Conservation (phyloP, 208 protist species). For the Leishmania tropica region DNA sequence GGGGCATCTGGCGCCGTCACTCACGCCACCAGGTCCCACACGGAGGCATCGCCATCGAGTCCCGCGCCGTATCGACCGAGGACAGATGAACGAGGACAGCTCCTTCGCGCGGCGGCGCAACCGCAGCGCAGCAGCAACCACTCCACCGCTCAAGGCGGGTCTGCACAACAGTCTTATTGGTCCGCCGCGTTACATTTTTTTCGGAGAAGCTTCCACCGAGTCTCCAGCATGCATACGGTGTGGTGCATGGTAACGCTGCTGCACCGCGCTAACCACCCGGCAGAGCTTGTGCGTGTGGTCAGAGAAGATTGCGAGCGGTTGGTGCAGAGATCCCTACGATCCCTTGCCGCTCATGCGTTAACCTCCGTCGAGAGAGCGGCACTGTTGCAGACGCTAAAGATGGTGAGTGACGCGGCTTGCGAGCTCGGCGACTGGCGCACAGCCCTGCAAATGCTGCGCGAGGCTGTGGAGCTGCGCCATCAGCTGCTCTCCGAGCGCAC, state of each 20-base stretch:
- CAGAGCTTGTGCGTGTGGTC: conserved; percentile 17
- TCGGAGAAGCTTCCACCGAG: conserved; percentile 40
- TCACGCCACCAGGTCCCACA: background rate
- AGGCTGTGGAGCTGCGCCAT: conserved; percentile 30
- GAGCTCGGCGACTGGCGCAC: conserved; percentile 58
- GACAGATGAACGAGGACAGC: conserved; percentile 46
- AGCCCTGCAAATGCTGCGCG: conserved; percentile 36
- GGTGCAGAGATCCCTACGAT: conserved; percentile 12
- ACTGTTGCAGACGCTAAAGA: conserved; percentile 22
- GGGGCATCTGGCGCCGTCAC: background rate
- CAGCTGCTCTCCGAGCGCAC: conserved; percentile 13
- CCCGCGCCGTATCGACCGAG: conserved; percentile 22
- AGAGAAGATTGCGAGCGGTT: conserved; percentile 27
- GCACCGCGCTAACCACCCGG: conserved; percentile 12
- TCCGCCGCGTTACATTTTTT: conserved; percentile 39
- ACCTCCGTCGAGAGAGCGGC: conserved; percentile 17
- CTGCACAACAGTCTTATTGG: conserved; percentile 13
- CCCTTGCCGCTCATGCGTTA: conserved; percentile 12
- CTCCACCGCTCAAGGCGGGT: background rate
- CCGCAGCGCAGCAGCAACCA: background rate
- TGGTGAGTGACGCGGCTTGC: conserved; percentile 39
- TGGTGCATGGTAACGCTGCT: conserved; percentile 47
- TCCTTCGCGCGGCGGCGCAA: conserved; percentile 39
- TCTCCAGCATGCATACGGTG: conserved; percentile 47
- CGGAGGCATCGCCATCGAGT: background rate